Percentiles rank a stretch among this genome's conserved stretches.
These are phyloP conservation scores for Aspergillus sp. DNA, from an alignment of 2,329 filamentous ascomycete genomes.

Conservation along the genomic window DNA sequence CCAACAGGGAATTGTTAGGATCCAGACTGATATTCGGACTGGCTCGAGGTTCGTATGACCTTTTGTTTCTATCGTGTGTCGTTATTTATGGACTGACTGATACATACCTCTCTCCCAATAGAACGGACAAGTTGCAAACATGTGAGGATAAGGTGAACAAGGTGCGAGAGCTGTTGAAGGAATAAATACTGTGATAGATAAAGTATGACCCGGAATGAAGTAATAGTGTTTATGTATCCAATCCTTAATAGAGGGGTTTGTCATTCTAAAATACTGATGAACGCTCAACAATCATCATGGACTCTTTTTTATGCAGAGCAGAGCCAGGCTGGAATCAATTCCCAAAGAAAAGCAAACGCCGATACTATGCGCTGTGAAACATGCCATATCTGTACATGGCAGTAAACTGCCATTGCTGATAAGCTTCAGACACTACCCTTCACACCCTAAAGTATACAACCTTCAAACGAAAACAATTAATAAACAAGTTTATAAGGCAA, in stretches of 20 bases:
- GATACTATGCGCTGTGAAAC: too few species aligned
- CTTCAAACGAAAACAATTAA: neutral
- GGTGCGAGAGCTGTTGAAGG: conserved; percentile 50
- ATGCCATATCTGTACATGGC: too few species aligned
- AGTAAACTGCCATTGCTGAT: too few species aligned
- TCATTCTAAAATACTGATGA: neutral
- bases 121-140: conserved; percentile 81
- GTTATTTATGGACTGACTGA: neutral
- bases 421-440: too few species aligned
- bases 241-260: neutral
- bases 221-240: neutral
- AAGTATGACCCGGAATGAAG: neutral
- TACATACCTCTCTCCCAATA: conserved; percentile 20
- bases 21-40: conserved; percentile 84
- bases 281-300: neutral
- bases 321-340: neutral
- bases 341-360: neutral
- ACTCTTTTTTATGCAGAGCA: too few species aligned
- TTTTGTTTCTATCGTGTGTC: conserved; percentile 16
- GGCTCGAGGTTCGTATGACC: conserved; percentile 59
- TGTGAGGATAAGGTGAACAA: conserved; percentile 72
- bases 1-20: conserved; percentile 68
- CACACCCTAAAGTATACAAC: neutral
- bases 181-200: conserved; percentile 5
- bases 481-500: neutral